Base-by-base conservation (phyloP, 805 yeast genomes). In the Metschnikowia cerradonensis region DNA sequence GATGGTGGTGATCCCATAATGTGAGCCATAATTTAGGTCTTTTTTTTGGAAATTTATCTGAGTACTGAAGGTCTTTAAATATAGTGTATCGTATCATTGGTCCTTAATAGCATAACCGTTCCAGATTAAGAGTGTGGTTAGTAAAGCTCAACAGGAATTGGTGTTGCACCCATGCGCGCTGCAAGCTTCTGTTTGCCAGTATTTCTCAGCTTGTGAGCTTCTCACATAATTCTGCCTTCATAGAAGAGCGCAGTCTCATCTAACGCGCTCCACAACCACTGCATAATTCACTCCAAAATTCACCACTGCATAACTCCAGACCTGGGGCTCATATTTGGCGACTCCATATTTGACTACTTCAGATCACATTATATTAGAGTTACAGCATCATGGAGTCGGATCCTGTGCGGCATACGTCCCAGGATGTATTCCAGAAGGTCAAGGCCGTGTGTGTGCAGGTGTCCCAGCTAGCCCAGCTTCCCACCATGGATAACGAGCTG, bases 401-500 rank as follows among this genome's bases (percentile, higher is more conserved):
- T 11, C 31, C 34, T 3, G 49, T 54, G 13, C 53, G 59, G n/a
- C 52, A 44, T 44, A 34, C 63, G 15, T 66, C 71, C 19, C 60
- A 54, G 64, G 54, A 45, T 47, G 56, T 73, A 19, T 73, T 73
- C 52, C 46, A 38, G 7, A 49, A 49, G 42, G 50, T 72, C 30
- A 67, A 67, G 44, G 72, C 72, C 0, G 17, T 44, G 10, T 73
- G 77, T 44, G 63, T 67, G 35, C 59, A 59, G 32, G 54, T 72
- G 33, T 61, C 70, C 1, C 60, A 59, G 47, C 42, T 59, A 19
- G 60, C 67, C 5, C 50, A 57, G 14, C 57, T 64, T 3, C 32
- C 38, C 2, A 39, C 55, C 5, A 45, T 40, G n/a, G 47, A 2
- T 46, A 51, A 43, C 23, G 47, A 31, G 23, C n/a, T n/a, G 15